These are phyloP conservation scores for Pythium brachiatum DNA, from an alignment of 352 stramenopile species.

Conservation along the genomic window DNA sequence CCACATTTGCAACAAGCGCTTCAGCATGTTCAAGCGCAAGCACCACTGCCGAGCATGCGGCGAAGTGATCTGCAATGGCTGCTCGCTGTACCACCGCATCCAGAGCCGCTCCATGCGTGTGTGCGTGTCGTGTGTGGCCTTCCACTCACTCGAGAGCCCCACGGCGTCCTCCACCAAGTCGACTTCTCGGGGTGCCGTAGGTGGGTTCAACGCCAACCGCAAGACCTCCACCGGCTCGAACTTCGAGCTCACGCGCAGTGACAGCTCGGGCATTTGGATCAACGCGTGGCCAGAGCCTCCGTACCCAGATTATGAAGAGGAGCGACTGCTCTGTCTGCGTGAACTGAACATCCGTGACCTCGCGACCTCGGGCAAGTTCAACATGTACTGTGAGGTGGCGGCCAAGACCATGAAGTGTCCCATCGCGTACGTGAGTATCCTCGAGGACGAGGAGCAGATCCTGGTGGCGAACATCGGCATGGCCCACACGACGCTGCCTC, in stretches of 20 bases:
- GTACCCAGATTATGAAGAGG: conserved; percentile 75
- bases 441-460: conserved; percentile 82
- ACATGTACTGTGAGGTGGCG: conserved; percentile 86
- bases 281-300: conserved; percentile 83
- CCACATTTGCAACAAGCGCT: conserved; percentile 87
- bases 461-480: conserved; percentile 85
- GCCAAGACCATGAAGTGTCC: conserved; percentile 88
- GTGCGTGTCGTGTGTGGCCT: conserved; percentile 80
- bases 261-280: conserved; percentile 65
- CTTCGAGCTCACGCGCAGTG: conserved; percentile 42
- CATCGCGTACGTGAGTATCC: conserved; percentile 85
- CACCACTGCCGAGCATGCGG: conserved; percentile 84
- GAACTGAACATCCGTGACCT: conserved; percentile 80
- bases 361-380: conserved; percentile 75
- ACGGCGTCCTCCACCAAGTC: conserved; percentile 51
- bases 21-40: conserved; percentile 88
- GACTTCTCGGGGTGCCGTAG: conserved; percentile 28
- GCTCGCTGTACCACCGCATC: conserved; percentile 81
- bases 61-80: conserved; percentile 85
- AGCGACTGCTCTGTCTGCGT: conserved; percentile 65
- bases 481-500: conserved; percentile 72
- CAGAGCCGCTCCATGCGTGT: conserved; percentile 84
- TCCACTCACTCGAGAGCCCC: conserved; percentile 78
- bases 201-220: conserved; percentile 28
- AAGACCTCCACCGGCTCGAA: conserved; percentile 66